Base-by-base conservation (phyloP, 345 rosid genomes). In the Syzygium jambos region DNA sequence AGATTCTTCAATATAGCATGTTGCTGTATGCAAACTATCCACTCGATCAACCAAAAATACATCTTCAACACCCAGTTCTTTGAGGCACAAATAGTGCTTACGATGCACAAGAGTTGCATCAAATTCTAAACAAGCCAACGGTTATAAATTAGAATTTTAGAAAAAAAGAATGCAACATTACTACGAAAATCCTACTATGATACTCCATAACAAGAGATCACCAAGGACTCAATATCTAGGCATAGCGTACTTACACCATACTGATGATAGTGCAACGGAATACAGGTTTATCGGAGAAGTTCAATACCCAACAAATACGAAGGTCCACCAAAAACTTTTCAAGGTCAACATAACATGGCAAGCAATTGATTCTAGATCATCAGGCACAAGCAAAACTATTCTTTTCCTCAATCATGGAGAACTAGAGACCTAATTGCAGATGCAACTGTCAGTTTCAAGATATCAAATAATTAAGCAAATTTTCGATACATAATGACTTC, bases 31-130 rank as follows among this genome's bases (percentile, higher is more conserved):
- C 91, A 97, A 91, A 86, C 93, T 89, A 88, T 90, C 91, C 80
- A 89, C 95, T 86, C 91, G 95, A 88, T 95, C 99, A 88, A 97
- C 95, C 99, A 99, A 98, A 63, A 89, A 87, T 86, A 95, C 87
- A 65, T 92, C 94, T 90, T 95, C 95, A 73, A 93, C 92, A 87
- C 85, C 88, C 88, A 96, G 91, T 88, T 96, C n/a, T n/a, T n/a
- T n/a, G n/a, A n/a, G n/a, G n/a, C n/a, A n/a, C n/a, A n/a, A n/a
- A n/a, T n/a, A n/a, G 86, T 91, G 90, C 86, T 85, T 90, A n/a
- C 38, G 29, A 63, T 86, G 90, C 63, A 87, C 85, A 80, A 88
- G 85, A 89, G 91, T 87, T 55, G 91, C 92, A 89, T 91, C 96
- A 68, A 89, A 87, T 89, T 94, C 99, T 98, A 90, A 87, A 87